Evolutionary conservation across 108 stramenopile genomes (phyloP).

Genomic region (Skeletonema marinoi): DNA sequence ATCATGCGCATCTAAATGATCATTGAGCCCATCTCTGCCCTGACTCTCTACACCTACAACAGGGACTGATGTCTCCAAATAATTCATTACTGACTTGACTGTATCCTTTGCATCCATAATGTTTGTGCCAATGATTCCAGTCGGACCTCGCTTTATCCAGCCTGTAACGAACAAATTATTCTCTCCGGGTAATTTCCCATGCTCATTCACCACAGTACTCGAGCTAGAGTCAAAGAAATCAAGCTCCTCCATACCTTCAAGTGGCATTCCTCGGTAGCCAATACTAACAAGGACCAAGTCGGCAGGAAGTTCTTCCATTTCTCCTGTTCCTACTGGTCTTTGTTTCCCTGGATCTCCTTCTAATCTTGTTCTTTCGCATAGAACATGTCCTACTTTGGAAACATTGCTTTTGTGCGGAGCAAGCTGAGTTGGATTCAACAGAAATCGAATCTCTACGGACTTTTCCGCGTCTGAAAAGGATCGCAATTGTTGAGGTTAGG

Average conservation of each 20-base stretch:
- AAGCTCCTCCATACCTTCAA: conserved; percentile 66
- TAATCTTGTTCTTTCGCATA: conserved; percentile 82
- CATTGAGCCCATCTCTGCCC: conserved; percentile 24
- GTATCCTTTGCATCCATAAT: conserved; percentile 91
- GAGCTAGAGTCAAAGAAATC: conserved; percentile 64
- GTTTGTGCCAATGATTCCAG: conserved; percentile 98
- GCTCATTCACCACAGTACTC: conserved; percentile 63
- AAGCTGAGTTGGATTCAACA: conserved; percentile 78
- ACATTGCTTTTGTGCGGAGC: conserved; percentile 39
- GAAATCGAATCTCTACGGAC: conserved; percentile 85
- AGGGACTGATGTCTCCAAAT: neutral
- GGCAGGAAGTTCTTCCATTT: conserved; percentile 56
- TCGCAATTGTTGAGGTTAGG: no score
- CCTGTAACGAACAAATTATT: conserved; percentile 91
- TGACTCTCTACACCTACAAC: neutral
- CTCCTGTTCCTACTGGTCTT: conserved; percentile 74
- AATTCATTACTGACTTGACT: conserved; percentile 78
- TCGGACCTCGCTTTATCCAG: conserved; percentile 98
- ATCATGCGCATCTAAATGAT: conserved; percentile 37
- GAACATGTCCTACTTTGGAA: conserved; percentile 53
- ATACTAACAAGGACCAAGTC: conserved; percentile 82
- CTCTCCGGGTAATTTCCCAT: conserved; percentile 72
- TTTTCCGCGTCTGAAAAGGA: conserved; percentile 19
- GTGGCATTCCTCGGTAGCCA: conserved; percentile 90
- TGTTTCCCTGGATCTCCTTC: conserved; percentile 80